Evolutionary conservation across 805 yeast species (phyloP).

Genomic region (Cyberlindnera saturnus): DNA sequence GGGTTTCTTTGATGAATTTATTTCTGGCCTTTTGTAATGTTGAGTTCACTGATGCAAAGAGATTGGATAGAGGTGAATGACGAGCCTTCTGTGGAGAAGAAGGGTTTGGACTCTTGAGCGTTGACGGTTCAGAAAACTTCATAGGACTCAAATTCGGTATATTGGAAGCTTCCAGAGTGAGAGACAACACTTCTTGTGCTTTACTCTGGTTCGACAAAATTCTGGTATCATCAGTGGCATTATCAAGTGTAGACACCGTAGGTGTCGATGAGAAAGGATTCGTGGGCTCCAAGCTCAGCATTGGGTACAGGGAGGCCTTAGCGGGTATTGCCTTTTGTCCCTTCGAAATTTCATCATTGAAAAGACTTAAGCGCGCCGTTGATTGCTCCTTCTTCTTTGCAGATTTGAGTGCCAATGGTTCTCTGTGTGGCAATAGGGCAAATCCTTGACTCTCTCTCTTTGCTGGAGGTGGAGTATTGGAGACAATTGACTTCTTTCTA

Average conservation of each 20-base stretch:
- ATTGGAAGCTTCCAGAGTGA: neutral
- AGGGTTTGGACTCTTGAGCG: slow-evolving; percentile 6
- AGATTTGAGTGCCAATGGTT: slow-evolving; percentile 25
- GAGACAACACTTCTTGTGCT: neutral
- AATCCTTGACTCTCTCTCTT: slow-evolving; percentile 26
- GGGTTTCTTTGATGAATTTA: slow-evolving; percentile 17
- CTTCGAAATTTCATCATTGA: slow-evolving; percentile 6
- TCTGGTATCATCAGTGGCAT: neutral
- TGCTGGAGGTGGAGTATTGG: slow-evolving; percentile 17
- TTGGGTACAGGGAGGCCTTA: slow-evolving; percentile 16
- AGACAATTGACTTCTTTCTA: slow-evolving; percentile 1
- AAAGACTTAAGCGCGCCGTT: slow-evolving; percentile 14
- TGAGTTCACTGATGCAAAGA: slow-evolving; percentile 22
- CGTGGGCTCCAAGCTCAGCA: slow-evolving; percentile 7
- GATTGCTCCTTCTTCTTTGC: slow-evolving; percentile 12
- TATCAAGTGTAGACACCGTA: slow-evolving; percentile 4
- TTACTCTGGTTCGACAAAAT: neutral
- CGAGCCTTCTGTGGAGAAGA: slow-evolving; percentile 4
- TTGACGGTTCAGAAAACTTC: slow-evolving; percentile 2
- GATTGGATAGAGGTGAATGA: slow-evolving; percentile 21
- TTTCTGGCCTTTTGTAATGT: slow-evolving; percentile 19
- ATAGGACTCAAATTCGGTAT: slow-evolving; percentile 3
- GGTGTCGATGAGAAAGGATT: slow-evolving; percentile 6
- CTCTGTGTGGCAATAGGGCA: slow-evolving; percentile 26
- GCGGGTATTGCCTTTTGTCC: neutral